These are phyloP conservation scores for Podaxis mareebaensis DNA, from an alignment of 768 basidiomycete species.

Conservation along the genomic window DNA sequence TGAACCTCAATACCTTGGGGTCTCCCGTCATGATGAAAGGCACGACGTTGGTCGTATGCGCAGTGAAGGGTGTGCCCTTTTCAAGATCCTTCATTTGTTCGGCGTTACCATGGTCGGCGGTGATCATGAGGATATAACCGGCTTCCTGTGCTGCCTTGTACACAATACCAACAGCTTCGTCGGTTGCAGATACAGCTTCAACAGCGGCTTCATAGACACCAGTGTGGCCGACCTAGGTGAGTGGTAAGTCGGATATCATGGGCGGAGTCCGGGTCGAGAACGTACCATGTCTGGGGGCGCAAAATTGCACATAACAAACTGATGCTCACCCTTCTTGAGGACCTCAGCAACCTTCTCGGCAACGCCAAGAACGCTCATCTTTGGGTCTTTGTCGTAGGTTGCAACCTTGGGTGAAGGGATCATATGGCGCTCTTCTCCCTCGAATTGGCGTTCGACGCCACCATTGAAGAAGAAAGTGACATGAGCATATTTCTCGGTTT, in stretches of 20 bases:
- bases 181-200: slow-evolving; percentile 83
- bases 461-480: slow-evolving; percentile 99
- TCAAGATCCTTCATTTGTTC: slow-evolving; percentile 89
- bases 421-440: slow-evolving; percentile 80
- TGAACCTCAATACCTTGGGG: slow-evolving; percentile 55
- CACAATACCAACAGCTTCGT: slow-evolving; percentile 85
- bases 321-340: slow-evolving; percentile 64
- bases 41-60: slow-evolving; percentile 88
- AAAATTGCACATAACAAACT: slow-evolving; percentile 98
- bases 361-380: slow-evolving; percentile 87
- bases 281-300: slow-evolving; percentile 94
- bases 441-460: slow-evolving; percentile 91
- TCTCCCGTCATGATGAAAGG: slow-evolving; percentile 87
- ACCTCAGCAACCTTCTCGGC: slow-evolving; percentile 93
- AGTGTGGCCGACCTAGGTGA: slow-evolving; percentile 82
- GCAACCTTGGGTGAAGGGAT: slow-evolving; percentile 92
- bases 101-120: slow-evolving; percentile 95
- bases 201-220: slow-evolving; percentile 92
- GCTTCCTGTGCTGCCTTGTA: slow-evolving; percentile 83
- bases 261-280: not conserved
- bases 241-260: not conserved
- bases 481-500: slow-evolving; percentile 98
- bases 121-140: slow-evolving; percentile 85
- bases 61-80: slow-evolving; percentile 87
- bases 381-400: slow-evolving; percentile 89